Evolutionary conservation across 2,329 filamentous ascomycete genomes (phyloP).

Genomic region (Hortaea sp.): DNA sequence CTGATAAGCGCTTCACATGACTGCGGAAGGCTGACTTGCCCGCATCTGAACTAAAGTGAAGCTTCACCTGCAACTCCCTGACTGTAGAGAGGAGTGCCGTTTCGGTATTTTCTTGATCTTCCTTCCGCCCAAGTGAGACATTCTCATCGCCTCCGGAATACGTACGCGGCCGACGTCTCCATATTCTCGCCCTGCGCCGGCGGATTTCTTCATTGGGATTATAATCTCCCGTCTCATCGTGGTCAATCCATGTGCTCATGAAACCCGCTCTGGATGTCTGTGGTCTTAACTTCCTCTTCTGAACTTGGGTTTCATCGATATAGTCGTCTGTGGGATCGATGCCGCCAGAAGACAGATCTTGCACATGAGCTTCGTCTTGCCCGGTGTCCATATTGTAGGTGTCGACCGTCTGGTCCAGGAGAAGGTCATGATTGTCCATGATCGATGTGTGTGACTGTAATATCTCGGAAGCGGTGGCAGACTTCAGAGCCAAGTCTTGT

Average conservation of each 20-base stretch:
- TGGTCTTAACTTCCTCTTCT: constrained; percentile 11
- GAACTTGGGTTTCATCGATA: not conserved
- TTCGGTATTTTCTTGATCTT: not conserved
- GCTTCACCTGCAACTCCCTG: not conserved
- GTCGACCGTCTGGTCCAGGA: not conserved
- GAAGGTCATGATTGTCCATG: no score
- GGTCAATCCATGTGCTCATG: constrained; percentile 24
- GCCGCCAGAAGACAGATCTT: no score
- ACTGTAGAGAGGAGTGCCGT: not conserved
- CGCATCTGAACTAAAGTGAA: constrained; percentile 2
- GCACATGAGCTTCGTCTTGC: no score
- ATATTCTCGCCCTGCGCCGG: not conserved
- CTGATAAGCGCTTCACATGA: not conserved
- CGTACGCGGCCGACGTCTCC: not conserved
- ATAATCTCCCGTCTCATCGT: constrained; percentile 28
- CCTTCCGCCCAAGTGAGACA: not conserved
- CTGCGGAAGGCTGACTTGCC: not conserved
- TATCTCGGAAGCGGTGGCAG: no score
- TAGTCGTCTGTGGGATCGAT: no score
- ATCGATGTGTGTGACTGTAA: no score
- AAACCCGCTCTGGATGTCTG: constrained; percentile 4
- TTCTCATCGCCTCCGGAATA: no score
- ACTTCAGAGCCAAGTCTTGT: no score
- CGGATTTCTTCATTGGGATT: constrained; percentile 13
- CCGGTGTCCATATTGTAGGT: no score